Evolutionary conservation across 148 eudicot genomes (phyloP), one percentile per base, ranked within the genome.

Genomic region (Camellia granthamiana): DNA sequence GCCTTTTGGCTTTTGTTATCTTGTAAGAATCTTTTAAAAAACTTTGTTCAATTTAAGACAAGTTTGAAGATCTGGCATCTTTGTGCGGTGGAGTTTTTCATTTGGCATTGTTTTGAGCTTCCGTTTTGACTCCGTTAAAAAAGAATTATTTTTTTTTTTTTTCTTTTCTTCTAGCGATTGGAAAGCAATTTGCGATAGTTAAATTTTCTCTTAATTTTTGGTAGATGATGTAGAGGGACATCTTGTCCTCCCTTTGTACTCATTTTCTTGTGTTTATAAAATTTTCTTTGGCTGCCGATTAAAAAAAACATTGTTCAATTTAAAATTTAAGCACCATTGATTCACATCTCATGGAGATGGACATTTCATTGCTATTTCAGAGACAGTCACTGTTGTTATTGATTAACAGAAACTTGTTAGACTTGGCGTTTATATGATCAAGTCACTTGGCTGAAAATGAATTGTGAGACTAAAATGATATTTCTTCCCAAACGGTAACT

Each of bases 361-460:
- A 30, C 16, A 30, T 9, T 66, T 41, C 7, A 10, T 30, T 30
- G 21, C 15, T 4, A 38, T 66, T 66, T 18, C 41, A 30, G 21
- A 30, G 38, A 30, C 38, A 30, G 38, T 0, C 38, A 30, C 38
- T 4, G 0, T 16, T 19, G n/a, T 62, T 62, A 61, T 73, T 16
- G 5, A 54, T 74, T 56, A 13, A 56, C 23, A 56, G 14, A 11
- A 55, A 74, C 64, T 56, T 74, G 3, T 43, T 72, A 21, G 18
- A 59, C 49, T 66, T 63, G 18, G 60, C 14, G 52, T 46, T 54
- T 78, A 62, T 61, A 68, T 67, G 49, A 61, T 55, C 41, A 52
- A 61, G 8, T 66, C 59, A 74, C 44, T 54, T 55, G n/a, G 74
- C 51, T 71, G n/a, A 73, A 66, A 18, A 18, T 56, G 54, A 71